Percentiles rank a stretch among this genome's conserved stretches.
phyloP scores from a whole-genome alignment of 2,329 filamentous ascomycete genomes.

The Chalaropsis thielavioides region DNA sequence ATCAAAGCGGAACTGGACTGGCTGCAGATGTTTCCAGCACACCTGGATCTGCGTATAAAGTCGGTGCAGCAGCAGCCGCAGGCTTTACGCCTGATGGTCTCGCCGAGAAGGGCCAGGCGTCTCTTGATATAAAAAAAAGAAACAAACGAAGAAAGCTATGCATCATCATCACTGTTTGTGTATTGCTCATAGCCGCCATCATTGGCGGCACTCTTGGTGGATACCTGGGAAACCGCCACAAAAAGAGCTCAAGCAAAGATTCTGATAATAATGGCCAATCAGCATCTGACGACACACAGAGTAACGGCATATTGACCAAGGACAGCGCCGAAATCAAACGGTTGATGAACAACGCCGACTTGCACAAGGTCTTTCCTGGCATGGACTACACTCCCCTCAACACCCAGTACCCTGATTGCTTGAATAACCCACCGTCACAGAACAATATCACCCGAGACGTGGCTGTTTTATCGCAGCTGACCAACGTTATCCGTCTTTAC shows the following conservation, averaged over 20 bases:
- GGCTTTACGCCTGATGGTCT: constrained; percentile 24
- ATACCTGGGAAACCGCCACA: constrained; percentile 43
- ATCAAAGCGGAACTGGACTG: constrained; percentile 5
- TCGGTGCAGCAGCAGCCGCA: neutral
- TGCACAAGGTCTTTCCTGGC: constrained; percentile 89
- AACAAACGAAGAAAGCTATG: constrained; percentile 48
- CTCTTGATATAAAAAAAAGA: neutral
- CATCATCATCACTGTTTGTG: constrained; percentile 46
- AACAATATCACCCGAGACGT: constrained; percentile 90
- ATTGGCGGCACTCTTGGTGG: constrained; percentile 62
- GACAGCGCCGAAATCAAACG: constrained; percentile 67
- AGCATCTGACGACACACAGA: constrained; percentile 42
- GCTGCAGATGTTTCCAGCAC: neutral
- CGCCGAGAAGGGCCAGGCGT: constrained; percentile 28
- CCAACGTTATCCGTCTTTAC: constrained; percentile 76
- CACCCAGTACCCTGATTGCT: constrained; percentile 74
- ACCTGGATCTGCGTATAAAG: neutral
- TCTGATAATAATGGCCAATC: constrained; percentile 30
- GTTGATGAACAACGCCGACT: constrained; percentile 61
- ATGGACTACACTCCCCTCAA: constrained; percentile 93
- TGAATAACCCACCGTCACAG: constrained; percentile 64
- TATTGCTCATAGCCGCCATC: constrained; percentile 56
- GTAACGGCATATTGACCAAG: constrained; percentile 57
- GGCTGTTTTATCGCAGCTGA: constrained; percentile 78
- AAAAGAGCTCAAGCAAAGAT: constrained; percentile 19